Evolutionary conservation across 2,329 filamentous ascomycete genomes (phyloP), one percentile per base, ranked within the genome.

Genomic region (Ceratocystis huliohia): DNA sequence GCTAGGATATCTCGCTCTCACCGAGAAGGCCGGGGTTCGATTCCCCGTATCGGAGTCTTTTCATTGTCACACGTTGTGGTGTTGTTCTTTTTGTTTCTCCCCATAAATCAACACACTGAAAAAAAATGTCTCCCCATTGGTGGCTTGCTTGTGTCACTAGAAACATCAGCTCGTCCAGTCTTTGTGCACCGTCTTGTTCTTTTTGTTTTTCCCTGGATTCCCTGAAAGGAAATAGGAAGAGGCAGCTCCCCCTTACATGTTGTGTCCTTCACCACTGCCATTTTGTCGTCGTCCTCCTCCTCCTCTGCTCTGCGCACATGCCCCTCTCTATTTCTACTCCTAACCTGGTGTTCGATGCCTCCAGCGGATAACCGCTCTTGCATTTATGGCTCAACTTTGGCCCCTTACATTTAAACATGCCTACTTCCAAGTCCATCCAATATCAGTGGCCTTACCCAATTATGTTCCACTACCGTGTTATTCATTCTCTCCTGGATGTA

Each of bases 21-120:
- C 69, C 69, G 69, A 66, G 68, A 63, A 69, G 69, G 67, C 69
- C 69, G 64, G 69, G 69, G 69, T 70, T 70, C 69, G 67, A 70
- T 70, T 70, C 69, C 69, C 69, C 64, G 69, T 69, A 68, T 66
- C 69, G 69, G 69, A 70, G 67, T 17, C 8, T 10, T 37, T 37
- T 37, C 5, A 30, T 8, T 37, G 0, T 2, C 33, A 2, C 33
- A 2, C 33, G 33, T 37, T 10, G 2, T 10, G 8, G 33, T 8
- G 7, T 10, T 37, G 7, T 37, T 37, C 10, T 37, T 37, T 37
- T 8, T 53, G 6, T 25, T 25, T 25, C 25, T 53, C 48, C 7
- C 20, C 7, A 10, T 50, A 28, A 45, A 30, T 33, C 37, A 30
- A 22, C 22, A 44, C 8, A 22, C n/a, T 7, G n/a, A n/a, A n/a